phyloP scores from a whole-genome alignment of 768 basidiomycete genomes.

The Rossbeevera mucosa region DNA sequence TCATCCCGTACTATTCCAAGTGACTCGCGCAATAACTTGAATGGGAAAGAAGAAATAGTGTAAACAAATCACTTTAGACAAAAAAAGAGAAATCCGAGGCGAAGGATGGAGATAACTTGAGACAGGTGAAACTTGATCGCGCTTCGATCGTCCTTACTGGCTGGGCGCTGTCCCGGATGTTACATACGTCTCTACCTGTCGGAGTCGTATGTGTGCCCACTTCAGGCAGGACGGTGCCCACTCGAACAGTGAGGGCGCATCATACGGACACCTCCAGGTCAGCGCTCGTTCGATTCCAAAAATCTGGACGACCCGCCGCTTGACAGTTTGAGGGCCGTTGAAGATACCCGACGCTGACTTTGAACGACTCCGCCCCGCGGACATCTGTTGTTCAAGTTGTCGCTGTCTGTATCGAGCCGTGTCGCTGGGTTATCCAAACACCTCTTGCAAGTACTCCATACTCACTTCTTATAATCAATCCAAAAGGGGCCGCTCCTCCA shows the following conservation, averaged over 20 bases:
- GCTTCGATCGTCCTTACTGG: neutral
- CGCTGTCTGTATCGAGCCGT: no score
- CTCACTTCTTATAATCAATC: no score
- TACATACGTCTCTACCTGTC: neutral
- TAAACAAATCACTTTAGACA: neutral
- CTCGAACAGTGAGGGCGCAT: neutral
- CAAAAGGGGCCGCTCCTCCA: no score
- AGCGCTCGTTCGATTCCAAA: neutral
- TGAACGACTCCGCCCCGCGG: neutral
- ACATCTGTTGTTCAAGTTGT: neutral
- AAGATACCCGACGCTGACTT: neutral
- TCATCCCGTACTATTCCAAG: neutral
- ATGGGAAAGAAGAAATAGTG: neutral
- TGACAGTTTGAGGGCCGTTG: slow-evolving; percentile 7
- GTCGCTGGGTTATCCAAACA: neutral
- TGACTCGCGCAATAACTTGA: neutral
- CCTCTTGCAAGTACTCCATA: neutral
- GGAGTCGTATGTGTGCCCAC: neutral
- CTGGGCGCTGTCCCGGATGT: neutral
- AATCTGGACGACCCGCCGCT: neutral
- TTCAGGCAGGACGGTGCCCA: neutral
- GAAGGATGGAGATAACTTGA: neutral
- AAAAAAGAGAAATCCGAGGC: neutral
- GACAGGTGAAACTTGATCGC: slow-evolving; percentile 4
- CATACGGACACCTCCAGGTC: neutral